Evolutionary conservation across 495 filamentous ascomycete species (phyloP).

Genomic region (Penicillium verhagenii): DNA sequence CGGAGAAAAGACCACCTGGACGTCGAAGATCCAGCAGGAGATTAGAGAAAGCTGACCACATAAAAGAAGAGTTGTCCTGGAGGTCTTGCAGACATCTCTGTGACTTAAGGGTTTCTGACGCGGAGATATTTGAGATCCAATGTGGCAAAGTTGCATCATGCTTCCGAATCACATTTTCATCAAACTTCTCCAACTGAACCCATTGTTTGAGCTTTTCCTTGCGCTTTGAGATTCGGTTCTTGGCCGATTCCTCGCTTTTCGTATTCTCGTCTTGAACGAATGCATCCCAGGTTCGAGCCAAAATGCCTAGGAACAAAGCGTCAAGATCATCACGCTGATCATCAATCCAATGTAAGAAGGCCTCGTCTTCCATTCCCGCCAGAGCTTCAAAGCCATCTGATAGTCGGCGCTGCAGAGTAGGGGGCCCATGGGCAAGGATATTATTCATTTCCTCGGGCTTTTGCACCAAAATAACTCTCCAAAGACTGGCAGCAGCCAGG

Average conservation of each 20-base stretch:
- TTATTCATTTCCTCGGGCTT: slow-evolving; percentile 79
- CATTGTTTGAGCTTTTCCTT: slow-evolving; percentile 80
- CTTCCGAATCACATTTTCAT: slow-evolving; percentile 68
- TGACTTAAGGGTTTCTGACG: slow-evolving; percentile 86
- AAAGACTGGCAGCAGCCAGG: slow-evolving; percentile 76
- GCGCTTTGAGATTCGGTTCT: slow-evolving; percentile 64
- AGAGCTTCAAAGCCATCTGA: slow-evolving; percentile 78
- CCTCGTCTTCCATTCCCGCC: slow-evolving; percentile 79
- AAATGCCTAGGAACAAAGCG: slow-evolving; percentile 69
- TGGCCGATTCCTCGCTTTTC: slow-evolving; percentile 69
- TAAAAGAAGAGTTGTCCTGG: slow-evolving; percentile 78
- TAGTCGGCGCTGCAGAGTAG: slow-evolving; percentile 67
- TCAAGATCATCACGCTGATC: slow-evolving; percentile 79
- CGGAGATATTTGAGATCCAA: slow-evolving; percentile 93
- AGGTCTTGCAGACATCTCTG: slow-evolving; percentile 86
- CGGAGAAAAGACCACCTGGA: slow-evolving; percentile 75
- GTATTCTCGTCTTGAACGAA: slow-evolving; percentile 80
- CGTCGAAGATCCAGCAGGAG: slow-evolving; percentile 71
- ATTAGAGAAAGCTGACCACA: slow-evolving; percentile 67
- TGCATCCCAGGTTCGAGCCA: slow-evolving; percentile 79
- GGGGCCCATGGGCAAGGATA: slow-evolving; percentile 67
- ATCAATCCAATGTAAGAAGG: slow-evolving; percentile 87
- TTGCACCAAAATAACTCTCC: slow-evolving; percentile 89
- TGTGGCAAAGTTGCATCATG: slow-evolving; percentile 82
- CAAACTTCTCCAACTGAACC: slow-evolving; percentile 62